Evolutionary conservation across 495 filamentous ascomycete species (phyloP).

Genomic region (Penicillium psychrofluorescens): DNA sequence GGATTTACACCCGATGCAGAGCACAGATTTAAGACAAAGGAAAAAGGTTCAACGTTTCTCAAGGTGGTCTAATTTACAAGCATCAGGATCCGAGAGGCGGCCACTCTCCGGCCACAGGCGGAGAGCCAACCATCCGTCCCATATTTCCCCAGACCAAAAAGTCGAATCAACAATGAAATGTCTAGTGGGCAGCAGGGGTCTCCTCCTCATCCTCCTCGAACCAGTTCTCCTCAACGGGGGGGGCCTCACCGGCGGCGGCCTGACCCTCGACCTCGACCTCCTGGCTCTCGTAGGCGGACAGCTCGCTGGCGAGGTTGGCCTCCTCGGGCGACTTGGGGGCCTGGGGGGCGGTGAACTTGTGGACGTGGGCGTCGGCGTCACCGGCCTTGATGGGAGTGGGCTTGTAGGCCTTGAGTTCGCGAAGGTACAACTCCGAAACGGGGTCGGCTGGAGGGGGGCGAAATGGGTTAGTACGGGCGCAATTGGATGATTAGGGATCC

Average conservation of each 20-base stretch:
- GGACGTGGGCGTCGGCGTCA: conserved; percentile 85
- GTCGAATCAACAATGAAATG: conserved; percentile 19
- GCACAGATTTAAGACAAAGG: conserved; percentile 10
- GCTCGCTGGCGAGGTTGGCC: conserved; percentile 76
- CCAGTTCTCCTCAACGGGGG: conserved; percentile 60
- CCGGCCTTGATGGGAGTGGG: conserved; percentile 69
- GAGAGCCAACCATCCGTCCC: conserved; percentile 12
- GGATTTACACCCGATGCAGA: background rate
- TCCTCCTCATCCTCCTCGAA: conserved; percentile 60
- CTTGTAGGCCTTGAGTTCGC: conserved; percentile 91
- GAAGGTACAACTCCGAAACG: conserved; percentile 94
- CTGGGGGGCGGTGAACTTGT: conserved; percentile 74
- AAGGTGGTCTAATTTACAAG: conserved; percentile 43
- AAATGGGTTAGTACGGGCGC: conserved; percentile 9
- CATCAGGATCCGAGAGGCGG: conserved; percentile 29
- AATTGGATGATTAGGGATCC: background rate
- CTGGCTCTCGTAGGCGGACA: conserved; percentile 89
- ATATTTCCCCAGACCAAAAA: conserved; percentile 24
- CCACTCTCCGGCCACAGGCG: conserved; percentile 18
- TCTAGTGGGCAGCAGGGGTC: conserved; percentile 42
- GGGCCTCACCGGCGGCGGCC: conserved; percentile 46
- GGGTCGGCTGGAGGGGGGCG: conserved; percentile 63
- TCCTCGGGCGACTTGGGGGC: conserved; percentile 85
- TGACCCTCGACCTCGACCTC: conserved; percentile 93
- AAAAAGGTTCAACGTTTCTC: conserved; percentile 29